Percentiles rank a stretch among this genome's conserved stretches.
Evolutionary conservation across 305 asterid genomes (phyloP).

Genomic region (Fraxinus ornus): DNA sequence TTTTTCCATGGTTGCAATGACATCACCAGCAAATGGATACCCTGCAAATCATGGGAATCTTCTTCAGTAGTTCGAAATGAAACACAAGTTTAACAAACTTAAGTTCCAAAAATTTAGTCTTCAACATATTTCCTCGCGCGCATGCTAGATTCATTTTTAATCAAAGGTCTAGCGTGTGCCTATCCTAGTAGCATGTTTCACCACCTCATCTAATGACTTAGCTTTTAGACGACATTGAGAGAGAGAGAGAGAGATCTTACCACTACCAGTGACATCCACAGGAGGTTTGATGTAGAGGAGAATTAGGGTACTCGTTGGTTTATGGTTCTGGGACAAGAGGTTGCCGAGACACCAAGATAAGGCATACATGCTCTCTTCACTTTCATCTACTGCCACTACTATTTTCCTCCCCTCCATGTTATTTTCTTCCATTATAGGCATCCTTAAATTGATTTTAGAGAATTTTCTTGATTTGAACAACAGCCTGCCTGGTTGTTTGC

Average conservation of each 20-base stretch:
- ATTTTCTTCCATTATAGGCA: slow-evolving; percentile 11
- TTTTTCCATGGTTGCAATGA: slow-evolving; percentile 37
- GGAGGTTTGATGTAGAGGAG: slow-evolving; percentile 65
- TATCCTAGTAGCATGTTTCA: background rate
- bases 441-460: slow-evolving; percentile 8
- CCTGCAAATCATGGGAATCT: slow-evolving; percentile 23
- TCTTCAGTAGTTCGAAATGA: background rate
- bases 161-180: background rate
- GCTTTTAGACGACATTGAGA: background rate
- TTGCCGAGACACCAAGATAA: slow-evolving; percentile 57
- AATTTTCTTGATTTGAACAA: background rate
- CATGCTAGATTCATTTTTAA: background rate
- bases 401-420: slow-evolving; percentile 32
- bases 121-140: background rate
- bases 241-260: slow-evolving; percentile 18
- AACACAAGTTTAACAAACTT: background rate
- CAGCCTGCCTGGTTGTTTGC: background rate
- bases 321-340: slow-evolving; percentile 25
- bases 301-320: slow-evolving; percentile 32
- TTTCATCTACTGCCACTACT: slow-evolving; percentile 61
- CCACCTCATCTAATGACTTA: background rate
- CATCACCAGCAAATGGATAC: slow-evolving; percentile 43
- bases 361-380: slow-evolving; percentile 64
- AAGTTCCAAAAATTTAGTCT: background rate
- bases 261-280: slow-evolving; percentile 35